Base-by-base conservation (phyloP, 2,329 filamentous ascomycete genomes). In the Setomelanomma holmii region DNA sequence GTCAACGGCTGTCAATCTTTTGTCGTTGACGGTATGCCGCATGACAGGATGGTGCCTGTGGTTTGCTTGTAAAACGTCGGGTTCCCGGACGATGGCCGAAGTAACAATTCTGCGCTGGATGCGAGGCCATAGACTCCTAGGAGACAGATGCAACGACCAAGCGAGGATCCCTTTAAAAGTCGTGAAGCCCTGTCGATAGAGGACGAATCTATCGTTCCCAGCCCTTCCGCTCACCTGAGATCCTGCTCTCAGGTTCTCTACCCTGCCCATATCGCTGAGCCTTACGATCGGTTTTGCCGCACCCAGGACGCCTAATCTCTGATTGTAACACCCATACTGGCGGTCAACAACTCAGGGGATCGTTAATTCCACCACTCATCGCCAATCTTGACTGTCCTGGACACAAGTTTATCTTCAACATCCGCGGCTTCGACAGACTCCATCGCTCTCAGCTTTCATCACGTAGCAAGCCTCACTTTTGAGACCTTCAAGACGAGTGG, bases 101-200 rank as follows among this genome's bases (percentile, higher is more conserved):
- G 34, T 17, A 40, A 34, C 39, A 39, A 30, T 42, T 27, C 30
- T 12, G 27, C 10, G 20, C 22, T 22, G n/a, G 17, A 6, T 30
- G 27, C 27, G n/a, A 16, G 11, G 10, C 4, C 34, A n/a, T 17
- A n/a, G 34, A 16, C 16, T n/a, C 16, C 11, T n/a, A 36, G 14
- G 16, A 14, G 34, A 11, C 34, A 36, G 24, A 36, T 36, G 34
- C 34, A 16, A 16, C 16, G 34, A 39, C 11, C 10, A 20, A 21
- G 17, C 22, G 40, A 50, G 48, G 48, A 43, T 40, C 45, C n/a
- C 34, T 45, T 16, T 40, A 22, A 40, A 43, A 41, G 46, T 27
- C 11, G 7, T 27, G 7, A 27, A 39, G 43, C 55, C 59, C 51
- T 53, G 54, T 58, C 51, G 45, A 60, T 64, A 65, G 36, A 35